Base-by-base conservation (phyloP, 2,329 filamentous ascomycete species). In the Penicillium aurantiogriseum region DNA sequence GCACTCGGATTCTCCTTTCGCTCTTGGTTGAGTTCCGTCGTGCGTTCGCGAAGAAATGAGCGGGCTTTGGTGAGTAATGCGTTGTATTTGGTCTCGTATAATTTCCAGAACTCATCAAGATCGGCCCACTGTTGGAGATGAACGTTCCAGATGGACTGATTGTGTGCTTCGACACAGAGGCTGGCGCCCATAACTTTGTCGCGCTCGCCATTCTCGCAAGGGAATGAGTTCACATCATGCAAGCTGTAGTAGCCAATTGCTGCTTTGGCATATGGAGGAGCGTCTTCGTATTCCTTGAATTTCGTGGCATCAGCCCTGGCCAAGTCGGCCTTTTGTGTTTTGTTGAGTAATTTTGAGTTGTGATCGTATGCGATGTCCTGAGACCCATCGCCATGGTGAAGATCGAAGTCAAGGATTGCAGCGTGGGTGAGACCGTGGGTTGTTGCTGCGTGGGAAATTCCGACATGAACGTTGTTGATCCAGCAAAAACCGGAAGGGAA, bases 191-290 rank as follows among this genome's bases (percentile, higher is more conserved):
- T 91, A 51, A 97, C 88, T 75, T 97, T 97, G 23, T 94, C 91
- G 57, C 89, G 85, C 60, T 97, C 93, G n/a, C 93, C 94, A 71
- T 84, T 85, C 73, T 99, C 94, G 72, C 94, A 99, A 0, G 95
- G 94, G 69, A 95, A 99, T 0, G 93, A 97, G 75, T 99, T 97
- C 78, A 99, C 97, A 70, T 99, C 94, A 73, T 99, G 94, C 43
- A 99, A 74, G 72, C 92, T 97, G 74, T 96, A 97, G 72, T 99
- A 99, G 10, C 92, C 94, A 67, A 97, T 94, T 0, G 89, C 88
- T 0, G 88, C 87, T 78, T 90, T 94, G 77, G 93, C 93, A 82
- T 88, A 89, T 31, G 82, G 79, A 0, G 88, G 82, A 0, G 88
- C 85, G 69, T 44, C 19, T 29, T 51, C 31, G 17, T 43, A 56